phyloP scores from a whole-genome alignment of 768 basidiomycete species.

The Dacryopinax spathularia region DNA sequence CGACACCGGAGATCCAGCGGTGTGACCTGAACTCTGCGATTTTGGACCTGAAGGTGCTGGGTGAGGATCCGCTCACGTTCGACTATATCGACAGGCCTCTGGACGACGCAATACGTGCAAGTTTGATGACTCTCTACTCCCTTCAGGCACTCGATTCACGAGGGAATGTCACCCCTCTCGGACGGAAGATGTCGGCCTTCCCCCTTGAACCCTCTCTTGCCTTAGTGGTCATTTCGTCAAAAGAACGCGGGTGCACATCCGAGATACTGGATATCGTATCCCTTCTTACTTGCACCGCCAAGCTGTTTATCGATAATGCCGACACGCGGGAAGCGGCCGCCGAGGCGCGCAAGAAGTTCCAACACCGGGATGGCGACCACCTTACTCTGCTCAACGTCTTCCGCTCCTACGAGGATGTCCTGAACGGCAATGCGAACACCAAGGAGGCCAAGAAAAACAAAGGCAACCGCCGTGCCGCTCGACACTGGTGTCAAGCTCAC shows the following conservation, averaged over 20 bases:
- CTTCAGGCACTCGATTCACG: slow-evolving; percentile 62
- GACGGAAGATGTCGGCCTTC: slow-evolving; percentile 74
- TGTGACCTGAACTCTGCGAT: slow-evolving; percentile 71
- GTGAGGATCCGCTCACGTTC: slow-evolving; percentile 63
- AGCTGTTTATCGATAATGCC: slow-evolving; percentile 55
- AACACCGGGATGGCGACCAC: slow-evolving; percentile 79
- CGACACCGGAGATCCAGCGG: slow-evolving; percentile 82
- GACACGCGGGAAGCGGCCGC: slow-evolving; percentile 60
- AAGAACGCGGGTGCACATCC: slow-evolving; percentile 50
- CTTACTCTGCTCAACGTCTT: slow-evolving; percentile 78
- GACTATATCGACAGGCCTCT: slow-evolving; percentile 86
- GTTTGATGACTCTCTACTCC: slow-evolving; percentile 42
- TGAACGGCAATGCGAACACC: background rate
- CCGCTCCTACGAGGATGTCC: slow-evolving; percentile 62
- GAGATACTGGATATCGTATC: slow-evolving; percentile 80
- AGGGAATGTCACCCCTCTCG: slow-evolving; percentile 53
- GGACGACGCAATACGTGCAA: slow-evolving; percentile 33
- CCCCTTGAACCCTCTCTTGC: slow-evolving; percentile 82
- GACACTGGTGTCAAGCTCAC: slow-evolving; percentile 72
- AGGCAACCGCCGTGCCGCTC: slow-evolving; percentile 11
- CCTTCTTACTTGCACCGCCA: slow-evolving; percentile 64
- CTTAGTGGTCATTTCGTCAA: slow-evolving; percentile 65
- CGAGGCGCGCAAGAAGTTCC: slow-evolving; percentile 55
- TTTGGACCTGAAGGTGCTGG: slow-evolving; percentile 73
- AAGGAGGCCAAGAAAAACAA: slow-evolving; percentile 1